Base-by-base conservation (phyloP, 1,139 yeast genomes). In the Meyerozyma guilliermondii region DNA sequence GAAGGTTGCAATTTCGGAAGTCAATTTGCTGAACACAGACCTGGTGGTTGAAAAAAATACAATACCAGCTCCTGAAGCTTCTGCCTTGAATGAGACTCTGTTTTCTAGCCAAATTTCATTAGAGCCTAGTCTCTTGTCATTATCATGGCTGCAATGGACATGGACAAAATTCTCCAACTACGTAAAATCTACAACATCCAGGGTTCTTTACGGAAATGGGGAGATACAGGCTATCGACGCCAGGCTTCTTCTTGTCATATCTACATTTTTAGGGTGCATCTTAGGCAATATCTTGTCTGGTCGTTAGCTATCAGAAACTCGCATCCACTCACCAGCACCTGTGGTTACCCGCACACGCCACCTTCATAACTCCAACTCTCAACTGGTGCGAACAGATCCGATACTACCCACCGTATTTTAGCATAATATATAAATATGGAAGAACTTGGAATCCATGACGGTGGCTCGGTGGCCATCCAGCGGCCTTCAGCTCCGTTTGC, bases 391-490 rank as follows among this genome's bases (percentile, higher is more conserved):
- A 23, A 23, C 27, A 23, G 27, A n/a, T n/a, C 11, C 11, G 28
- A 11, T 26, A 10, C 28, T n/a, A 26, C 28, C 28, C 13, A 20
- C 28, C 28, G 28, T 26, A n/a, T n/a, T 14, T 13, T 29, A 29
- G 33, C 33, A 29, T 27, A 27, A 13, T 13, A 13, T 13, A 29
- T 29, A 29, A 35, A 18, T n/a, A 60, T 61, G 66, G 66, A 61
- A 50, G 64, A 61, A 46, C 54, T 61, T 31, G 66, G 66, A 24
- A 61, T 61, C 36, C 50, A 50, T 40, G 59, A 56, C 35, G 27
- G 22, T 17, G 27, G 29, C n/a, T 18, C 27, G 16, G 26, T 39
- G 11, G 35, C 35, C 9, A 23, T 20, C 24, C 40, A 14, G 35
- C 30, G 37, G 18, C 45, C 47, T 20, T 39, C 53, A 11, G 40